phyloP scores from a whole-genome alignment of 352 stramenopile genomes.

The Phytophthora fragariae region DNA sequence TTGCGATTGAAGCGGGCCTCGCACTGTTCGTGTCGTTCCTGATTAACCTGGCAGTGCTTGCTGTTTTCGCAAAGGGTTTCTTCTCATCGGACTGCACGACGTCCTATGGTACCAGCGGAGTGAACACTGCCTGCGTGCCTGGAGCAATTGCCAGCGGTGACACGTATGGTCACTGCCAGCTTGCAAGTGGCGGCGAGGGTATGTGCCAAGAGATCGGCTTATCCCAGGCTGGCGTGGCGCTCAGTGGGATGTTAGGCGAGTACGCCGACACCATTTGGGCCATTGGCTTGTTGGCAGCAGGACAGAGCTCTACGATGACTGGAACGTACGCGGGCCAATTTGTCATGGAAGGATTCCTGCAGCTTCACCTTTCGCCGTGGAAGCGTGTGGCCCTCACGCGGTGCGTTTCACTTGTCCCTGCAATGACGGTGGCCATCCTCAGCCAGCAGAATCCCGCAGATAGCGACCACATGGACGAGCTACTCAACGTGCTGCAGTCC shows the following conservation, averaged over 20 bases:
- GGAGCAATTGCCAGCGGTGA: conserved; percentile 52
- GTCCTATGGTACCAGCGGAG: conserved; percentile 53
- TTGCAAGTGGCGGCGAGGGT: conserved; percentile 64
- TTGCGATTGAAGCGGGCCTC: conserved; percentile 92
- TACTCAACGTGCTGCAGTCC: conserved; percentile 93
- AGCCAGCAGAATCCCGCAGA: conserved; percentile 81
- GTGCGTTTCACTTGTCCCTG: conserved; percentile 92
- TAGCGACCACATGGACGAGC: conserved; percentile 91
- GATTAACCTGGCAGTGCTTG: conserved; percentile 94
- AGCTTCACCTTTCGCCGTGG: conserved; percentile 88
- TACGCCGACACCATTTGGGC: conserved; percentile 93
- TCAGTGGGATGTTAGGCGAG: conserved; percentile 83
- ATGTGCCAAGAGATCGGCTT: conserved; percentile 91
- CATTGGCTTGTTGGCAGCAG: conserved; percentile 94
- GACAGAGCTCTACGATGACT: conserved; percentile 96
- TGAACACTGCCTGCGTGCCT: conserved; percentile 82
- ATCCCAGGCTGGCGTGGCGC: conserved; percentile 80
- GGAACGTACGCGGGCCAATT: conserved; percentile 97
- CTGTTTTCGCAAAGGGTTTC: conserved; percentile 95
- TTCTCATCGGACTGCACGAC: conserved; percentile 80
- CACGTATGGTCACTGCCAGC: conserved; percentile 60
- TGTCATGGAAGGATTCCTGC: conserved; percentile 98
- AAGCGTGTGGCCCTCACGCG: conserved; percentile 88
- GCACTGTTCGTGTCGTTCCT: conserved; percentile 95
- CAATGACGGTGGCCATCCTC: conserved; percentile 87